These are phyloP conservation scores for Lumnitzera littorea DNA, from an alignment of 345 rosid species.

Conservation along the genomic window DNA sequence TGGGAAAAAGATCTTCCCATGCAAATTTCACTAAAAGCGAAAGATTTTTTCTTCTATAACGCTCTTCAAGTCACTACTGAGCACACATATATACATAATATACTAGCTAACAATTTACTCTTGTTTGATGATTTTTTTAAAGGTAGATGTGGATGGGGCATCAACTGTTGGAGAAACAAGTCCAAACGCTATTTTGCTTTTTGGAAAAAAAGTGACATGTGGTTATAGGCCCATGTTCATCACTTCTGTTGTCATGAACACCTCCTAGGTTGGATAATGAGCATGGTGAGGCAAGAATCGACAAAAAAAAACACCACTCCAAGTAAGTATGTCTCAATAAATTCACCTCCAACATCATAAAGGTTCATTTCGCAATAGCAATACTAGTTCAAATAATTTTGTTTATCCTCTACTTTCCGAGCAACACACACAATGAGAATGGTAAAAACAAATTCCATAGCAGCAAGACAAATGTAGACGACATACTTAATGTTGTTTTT, in stretches of 20 bases:
- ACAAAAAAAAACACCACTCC: constrained; percentile 57
- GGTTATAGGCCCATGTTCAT: constrained; percentile 54
- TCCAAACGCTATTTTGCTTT: constrained; percentile 45
- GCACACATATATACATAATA: too few species aligned
- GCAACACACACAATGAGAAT: constrained; percentile 43
- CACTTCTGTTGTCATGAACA: constrained; percentile 66
- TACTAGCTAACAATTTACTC: too few species aligned
- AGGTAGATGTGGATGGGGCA: constrained; percentile 36
- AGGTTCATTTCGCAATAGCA: constrained; percentile 54
- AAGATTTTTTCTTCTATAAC: too few species aligned
- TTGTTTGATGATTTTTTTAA: constrained; percentile 18
- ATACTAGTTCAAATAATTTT: constrained; percentile 51
- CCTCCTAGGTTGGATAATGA: constrained; percentile 69
- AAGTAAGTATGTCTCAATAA: constrained; percentile 49
- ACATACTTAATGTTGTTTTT: constrained; percentile 43
- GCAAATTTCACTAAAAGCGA: too few species aligned
- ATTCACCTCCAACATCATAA: constrained; percentile 54
- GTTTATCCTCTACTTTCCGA: constrained; percentile 61
- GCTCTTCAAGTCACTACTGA: too few species aligned
- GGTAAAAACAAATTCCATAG: constrained; percentile 38
- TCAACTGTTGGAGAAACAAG: constrained; percentile 60
- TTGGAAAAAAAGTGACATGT: constrained; percentile 44
- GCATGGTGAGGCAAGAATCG: constrained; percentile 33
- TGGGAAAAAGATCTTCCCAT: too few species aligned
- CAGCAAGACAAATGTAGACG: constrained; percentile 33